Evolutionary conservation across 345 rosid species (phyloP).

Genomic region (Euphorbia tirucalli): DNA sequence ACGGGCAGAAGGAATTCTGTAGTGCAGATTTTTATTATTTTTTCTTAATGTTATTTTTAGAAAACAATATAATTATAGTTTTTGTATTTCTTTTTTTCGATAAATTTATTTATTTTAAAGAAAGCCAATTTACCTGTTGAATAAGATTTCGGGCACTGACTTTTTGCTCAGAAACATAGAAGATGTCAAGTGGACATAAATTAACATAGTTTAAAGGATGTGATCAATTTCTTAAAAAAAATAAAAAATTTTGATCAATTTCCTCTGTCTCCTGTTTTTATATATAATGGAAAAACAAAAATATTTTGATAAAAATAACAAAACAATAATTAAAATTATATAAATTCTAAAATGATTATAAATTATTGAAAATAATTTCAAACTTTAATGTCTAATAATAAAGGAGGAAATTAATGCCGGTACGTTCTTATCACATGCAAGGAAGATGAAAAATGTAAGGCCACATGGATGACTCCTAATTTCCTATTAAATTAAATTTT

Average conservation of each 20-base stretch:
- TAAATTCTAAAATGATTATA: not conserved
- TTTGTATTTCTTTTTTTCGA: not conserved
- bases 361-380: not conserved
- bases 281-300: no score
- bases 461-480: not conserved
- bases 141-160: not conserved
- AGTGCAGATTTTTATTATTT: no score
- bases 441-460: not conserved
- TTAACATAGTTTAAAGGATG: not conserved
- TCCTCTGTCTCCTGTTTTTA: not conserved
- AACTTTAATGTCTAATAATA: not conserved
- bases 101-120: not conserved
- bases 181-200: slow-evolving; percentile 5
- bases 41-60: no score
- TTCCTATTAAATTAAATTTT: no score
- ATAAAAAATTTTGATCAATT: no score
- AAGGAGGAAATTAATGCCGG: not conserved
- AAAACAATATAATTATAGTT: no score
- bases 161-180: not conserved
- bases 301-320: not conserved
- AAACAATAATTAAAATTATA: not conserved
- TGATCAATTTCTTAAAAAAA: no score
- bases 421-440: not conserved
- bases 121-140: no score
- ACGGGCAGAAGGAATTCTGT: no score